phyloP scores from a whole-genome alignment of 768 basidiomycete species.

The Lactifluus volemus region DNA sequence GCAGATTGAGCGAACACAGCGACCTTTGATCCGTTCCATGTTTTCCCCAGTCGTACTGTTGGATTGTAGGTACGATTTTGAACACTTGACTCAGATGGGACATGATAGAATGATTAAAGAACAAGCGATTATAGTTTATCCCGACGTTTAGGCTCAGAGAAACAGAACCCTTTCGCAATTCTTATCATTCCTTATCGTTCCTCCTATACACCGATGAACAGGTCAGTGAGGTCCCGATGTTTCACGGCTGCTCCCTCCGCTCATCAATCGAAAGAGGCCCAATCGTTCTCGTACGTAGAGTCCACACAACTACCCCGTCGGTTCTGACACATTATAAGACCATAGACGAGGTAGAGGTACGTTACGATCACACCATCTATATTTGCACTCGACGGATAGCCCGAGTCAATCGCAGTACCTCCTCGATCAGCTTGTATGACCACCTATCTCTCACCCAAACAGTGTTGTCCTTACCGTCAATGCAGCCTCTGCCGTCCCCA shows the following conservation, averaged over 20 bases:
- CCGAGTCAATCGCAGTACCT: conserved; percentile 16
- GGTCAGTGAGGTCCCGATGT: neutral
- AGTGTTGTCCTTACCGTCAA: neutral
- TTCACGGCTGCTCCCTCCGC: neutral
- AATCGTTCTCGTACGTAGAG: conserved; percentile 14
- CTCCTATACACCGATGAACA: conserved; percentile 4
- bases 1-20: conserved; percentile 69
- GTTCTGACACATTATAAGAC: conserved; percentile 11
- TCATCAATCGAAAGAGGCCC: conserved; percentile 14
- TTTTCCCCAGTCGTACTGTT: conserved; percentile 96
- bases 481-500: conserved; percentile 20
- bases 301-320: neutral
- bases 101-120: neutral
- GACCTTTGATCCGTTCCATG: conserved; percentile 74
- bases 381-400: neutral
- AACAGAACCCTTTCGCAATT: neutral
- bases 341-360: conserved; percentile 23
- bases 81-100: conserved; percentile 41
- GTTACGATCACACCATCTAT: neutral
- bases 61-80: conserved; percentile 74
- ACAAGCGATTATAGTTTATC: too few relatives aligned
- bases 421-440: conserved; percentile 22
- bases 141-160: too few relatives aligned
- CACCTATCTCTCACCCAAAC: neutral
- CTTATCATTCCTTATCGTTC: neutral